Percentiles rank a stretch among this genome's conserved stretches.
phyloP scores from a whole-genome alignment of 1,284 basidiomycete species.

The Cutaneotrichosporon sp. region DNA sequence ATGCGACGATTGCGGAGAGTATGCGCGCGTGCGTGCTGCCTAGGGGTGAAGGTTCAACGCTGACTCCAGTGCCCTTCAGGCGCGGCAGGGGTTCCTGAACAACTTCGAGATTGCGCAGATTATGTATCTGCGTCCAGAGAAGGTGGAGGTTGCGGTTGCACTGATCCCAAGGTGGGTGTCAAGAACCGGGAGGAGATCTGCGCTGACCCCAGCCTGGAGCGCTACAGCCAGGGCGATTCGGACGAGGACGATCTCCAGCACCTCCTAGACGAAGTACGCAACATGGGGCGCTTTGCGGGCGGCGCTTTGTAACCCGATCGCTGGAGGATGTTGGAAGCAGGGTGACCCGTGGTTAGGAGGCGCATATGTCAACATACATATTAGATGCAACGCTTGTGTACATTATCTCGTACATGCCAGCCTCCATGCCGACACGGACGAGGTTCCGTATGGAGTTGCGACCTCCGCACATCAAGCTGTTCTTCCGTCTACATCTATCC shows the following conservation, averaged over 20 bases:
- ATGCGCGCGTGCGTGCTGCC: slow-evolving; percentile 37
- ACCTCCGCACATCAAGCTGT: no score
- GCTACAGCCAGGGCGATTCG: slow-evolving; percentile 36
- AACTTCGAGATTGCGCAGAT: slow-evolving; percentile 46
- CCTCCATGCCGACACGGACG: no score
- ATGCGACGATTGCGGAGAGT: slow-evolving; percentile 26
- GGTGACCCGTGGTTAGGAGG: no score
- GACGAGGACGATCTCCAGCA: slow-evolving; percentile 29
- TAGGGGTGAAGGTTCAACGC: background rate
- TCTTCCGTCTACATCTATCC: background rate
- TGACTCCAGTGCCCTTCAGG: slow-evolving; percentile 25
- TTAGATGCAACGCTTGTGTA: no score
- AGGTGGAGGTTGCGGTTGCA: slow-evolving; percentile 40
- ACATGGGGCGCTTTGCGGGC: slow-evolving; percentile 30
- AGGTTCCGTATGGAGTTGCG: no score
- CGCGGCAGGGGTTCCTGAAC: slow-evolving; percentile 37
- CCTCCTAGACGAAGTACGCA: slow-evolving; percentile 35
- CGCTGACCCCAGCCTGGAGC: slow-evolving; percentile 31
- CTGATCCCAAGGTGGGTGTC: slow-evolving; percentile 35
- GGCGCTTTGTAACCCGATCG: slow-evolving; percentile 1
- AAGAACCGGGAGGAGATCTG: background rate
- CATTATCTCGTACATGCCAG: no score
- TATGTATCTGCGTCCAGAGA: slow-evolving; percentile 41
- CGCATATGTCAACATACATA: no score
- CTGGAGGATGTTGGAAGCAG: no score